These are phyloP conservation scores for Buddleja alternifolia DNA, from an alignment of 257 asterid genomes.

Conservation along the genomic window DNA sequence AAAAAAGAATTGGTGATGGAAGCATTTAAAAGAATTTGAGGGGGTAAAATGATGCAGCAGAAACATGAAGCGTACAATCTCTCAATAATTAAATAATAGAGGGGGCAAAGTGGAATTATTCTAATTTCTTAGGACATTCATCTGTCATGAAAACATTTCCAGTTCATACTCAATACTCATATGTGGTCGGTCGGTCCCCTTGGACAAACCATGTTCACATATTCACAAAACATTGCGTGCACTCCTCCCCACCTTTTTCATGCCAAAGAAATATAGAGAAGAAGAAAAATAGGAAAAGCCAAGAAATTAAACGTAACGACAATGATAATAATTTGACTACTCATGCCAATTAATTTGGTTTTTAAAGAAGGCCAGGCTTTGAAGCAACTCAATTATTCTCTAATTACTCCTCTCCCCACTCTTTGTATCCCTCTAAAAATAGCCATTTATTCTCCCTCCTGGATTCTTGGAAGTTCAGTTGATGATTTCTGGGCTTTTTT, in stretches of 20 bases:
- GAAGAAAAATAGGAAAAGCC: neutral
- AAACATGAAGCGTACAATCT: no score
- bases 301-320: neutral
- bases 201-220: slow-evolving; percentile 27
- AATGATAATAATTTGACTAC: slow-evolving; percentile 7
- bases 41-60: no score
- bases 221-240: slow-evolving; percentile 12
- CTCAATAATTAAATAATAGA: no score
- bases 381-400: slow-evolving; percentile 37
- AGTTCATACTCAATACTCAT: neutral
- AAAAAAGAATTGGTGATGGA: no score
- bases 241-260: slow-evolving; percentile 18
- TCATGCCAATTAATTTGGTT: slow-evolving; percentile 30
- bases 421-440: slow-evolving; percentile 13
- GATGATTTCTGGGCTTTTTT: slow-evolving; percentile 32
- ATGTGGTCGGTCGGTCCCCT: slow-evolving; percentile 36
- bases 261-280: neutral
- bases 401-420: neutral
- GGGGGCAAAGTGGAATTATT: no score
- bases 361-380: slow-evolving; percentile 27
- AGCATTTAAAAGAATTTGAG: no score
- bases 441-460: slow-evolving; percentile 25
- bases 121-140: no score
- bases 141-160: neutral
- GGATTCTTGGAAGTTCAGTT: slow-evolving; percentile 37